phyloP scores from a whole-genome alignment of 1,284 basidiomycete genomes.

The Pseudozyma sp. region DNA sequence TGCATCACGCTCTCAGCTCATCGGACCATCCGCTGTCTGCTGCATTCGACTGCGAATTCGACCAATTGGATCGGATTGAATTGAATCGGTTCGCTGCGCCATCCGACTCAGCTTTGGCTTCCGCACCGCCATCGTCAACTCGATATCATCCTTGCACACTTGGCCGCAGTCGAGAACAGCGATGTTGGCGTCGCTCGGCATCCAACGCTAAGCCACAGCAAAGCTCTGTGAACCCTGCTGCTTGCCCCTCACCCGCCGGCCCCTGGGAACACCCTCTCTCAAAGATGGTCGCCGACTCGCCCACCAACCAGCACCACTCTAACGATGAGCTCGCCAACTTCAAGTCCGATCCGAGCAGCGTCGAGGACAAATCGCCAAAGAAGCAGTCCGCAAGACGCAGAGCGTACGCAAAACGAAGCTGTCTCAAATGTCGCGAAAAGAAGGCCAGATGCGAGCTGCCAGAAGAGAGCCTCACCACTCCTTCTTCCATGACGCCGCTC shows the following conservation, averaged over 20 bases:
- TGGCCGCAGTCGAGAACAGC: neutral
- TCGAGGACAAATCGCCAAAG: conserved; percentile 3
- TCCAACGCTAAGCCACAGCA: conserved; percentile 4
- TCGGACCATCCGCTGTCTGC: neutral
- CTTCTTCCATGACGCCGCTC: conserved; percentile 47
- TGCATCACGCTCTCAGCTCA: too few species aligned
- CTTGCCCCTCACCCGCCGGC: neutral
- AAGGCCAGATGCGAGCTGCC: conserved; percentile 56
- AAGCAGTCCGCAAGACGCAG: conserved; percentile 41
- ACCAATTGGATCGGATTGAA: too few species aligned
- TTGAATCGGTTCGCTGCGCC: neutral
- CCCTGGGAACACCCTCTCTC: too few species aligned
- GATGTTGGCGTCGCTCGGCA: neutral
- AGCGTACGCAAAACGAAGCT: conserved; percentile 56
- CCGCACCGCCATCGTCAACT: neutral
- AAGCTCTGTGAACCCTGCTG: neutral
- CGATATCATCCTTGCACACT: neutral
- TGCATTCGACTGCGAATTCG: neutral
- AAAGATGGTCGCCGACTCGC: conserved; percentile 25
- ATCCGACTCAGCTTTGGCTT: neutral
- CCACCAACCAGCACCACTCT: conserved; percentile 1
- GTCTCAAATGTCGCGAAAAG: conserved; percentile 54
- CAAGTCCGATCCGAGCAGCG: conserved; percentile 1
- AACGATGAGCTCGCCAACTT: conserved; percentile 16
- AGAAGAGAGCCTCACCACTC: conserved; percentile 37